A percentile compares a stretch with the other conserved stretches of the same genome.
phyloP scores from a whole-genome alignment of 441 rosid genomes.

The Gossypium aridum region DNA sequence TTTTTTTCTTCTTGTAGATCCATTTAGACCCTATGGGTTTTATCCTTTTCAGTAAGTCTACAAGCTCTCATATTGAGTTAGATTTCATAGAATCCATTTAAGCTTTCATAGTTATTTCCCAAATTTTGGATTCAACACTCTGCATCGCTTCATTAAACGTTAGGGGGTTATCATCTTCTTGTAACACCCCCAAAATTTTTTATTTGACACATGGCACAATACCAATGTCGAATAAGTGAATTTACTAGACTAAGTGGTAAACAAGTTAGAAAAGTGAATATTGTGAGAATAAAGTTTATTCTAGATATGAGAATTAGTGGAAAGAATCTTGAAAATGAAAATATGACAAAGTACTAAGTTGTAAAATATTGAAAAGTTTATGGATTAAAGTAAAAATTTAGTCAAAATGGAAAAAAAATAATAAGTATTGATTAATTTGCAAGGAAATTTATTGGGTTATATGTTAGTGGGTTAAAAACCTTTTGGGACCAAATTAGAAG shows the following conservation, averaged over 20 bases:
- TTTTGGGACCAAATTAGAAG: not conserved
- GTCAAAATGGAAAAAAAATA: not conserved
- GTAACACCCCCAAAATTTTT: not conserved
- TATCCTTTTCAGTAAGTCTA: not conserved
- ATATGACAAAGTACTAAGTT: not conserved
- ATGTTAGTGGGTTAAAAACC: not conserved
- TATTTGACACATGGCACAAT: not conserved
- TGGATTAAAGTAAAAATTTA: not conserved
- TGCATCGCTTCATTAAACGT: too few relatives aligned
- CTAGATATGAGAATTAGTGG: not conserved
- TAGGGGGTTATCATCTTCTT: not conserved
- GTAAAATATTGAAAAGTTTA: not conserved
- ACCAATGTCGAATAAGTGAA: not conserved
- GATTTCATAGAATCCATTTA: not conserved
- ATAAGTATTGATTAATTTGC: not conserved
- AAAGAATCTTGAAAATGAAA: not conserved
- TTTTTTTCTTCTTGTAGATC: not conserved
- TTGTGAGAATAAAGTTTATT: not conserved
- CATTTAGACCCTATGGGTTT: not conserved
- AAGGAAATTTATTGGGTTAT: not conserved
- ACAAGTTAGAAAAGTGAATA: not conserved
- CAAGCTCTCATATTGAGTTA: not conserved
- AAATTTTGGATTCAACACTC: not conserved
- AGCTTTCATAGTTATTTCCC: not conserved
- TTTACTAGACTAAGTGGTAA: not conserved